Conservation (phyloP, 805 yeast genomes). For the Phaffomyces opuntiae region DNA sequence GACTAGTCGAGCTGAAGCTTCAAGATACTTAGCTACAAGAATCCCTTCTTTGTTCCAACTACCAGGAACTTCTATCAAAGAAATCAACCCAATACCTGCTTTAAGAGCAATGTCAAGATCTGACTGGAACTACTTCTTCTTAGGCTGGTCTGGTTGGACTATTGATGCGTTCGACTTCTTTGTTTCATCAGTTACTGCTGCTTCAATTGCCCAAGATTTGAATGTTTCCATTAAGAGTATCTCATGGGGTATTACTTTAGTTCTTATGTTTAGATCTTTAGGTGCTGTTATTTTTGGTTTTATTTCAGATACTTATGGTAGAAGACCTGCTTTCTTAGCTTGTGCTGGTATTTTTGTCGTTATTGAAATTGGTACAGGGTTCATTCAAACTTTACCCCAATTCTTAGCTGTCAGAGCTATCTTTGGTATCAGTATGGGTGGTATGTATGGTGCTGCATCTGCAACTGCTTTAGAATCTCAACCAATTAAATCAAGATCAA, state of each 20-base stretch:
- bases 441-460: constrained; percentile 57
- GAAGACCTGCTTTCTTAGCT: constrained; percentile 57
- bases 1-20: constrained; percentile 1
- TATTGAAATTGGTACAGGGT: constrained; percentile 62
- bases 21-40: constrained; percentile 19
- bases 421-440: constrained; percentile 70
- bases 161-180: constrained; percentile 72
- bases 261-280: constrained; percentile 42
- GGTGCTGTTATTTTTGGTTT: constrained; percentile 40
- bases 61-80: constrained; percentile 20
- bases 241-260: constrained; percentile 70
- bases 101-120: constrained; percentile 28
- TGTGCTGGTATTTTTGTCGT: constrained; percentile 45
- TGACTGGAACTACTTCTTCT: constrained; percentile 51
- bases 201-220: constrained; percentile 43
- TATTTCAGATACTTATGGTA: constrained; percentile 55
- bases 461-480: constrained; percentile 64
- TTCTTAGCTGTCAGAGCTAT: constrained; percentile 57
- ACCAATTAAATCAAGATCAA: constrained; percentile 52
- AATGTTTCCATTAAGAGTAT: constrained; percentile 38
- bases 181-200: constrained; percentile 48
- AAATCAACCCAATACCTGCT: constrained; percentile 39
- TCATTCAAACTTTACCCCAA: constrained; percentile 49
- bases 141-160: constrained; percentile 63
- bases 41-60: constrained; percentile 22